Conservation (phyloP, 1,284 basidiomycete species). For the Melampsora larici-populina region DNA sequence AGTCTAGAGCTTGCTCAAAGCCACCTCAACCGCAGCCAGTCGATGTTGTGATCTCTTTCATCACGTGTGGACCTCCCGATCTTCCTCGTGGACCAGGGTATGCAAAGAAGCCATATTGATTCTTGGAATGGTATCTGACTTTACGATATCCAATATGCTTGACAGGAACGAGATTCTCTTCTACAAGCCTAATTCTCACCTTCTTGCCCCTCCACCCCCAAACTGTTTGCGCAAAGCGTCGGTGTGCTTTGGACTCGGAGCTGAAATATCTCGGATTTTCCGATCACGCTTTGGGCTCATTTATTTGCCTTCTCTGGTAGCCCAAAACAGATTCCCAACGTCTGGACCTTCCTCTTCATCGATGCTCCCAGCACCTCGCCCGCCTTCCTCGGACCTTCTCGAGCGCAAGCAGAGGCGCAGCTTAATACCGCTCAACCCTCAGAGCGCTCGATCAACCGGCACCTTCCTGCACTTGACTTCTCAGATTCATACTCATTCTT, state of each 20-base stretch:
- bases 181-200: constrained; percentile 20
- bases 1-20: background rate
- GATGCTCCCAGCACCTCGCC: background rate
- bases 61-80: constrained; percentile 14
- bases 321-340: constrained; percentile 4
- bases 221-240: constrained; percentile 16
- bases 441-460: constrained; percentile 1
- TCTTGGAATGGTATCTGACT: no score
- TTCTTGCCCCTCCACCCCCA: constrained; percentile 6
- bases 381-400: background rate
- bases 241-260: no score
- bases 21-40: background rate
- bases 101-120: no score
- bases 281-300: no score
- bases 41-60: constrained; percentile 39
- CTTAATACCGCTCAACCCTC: constrained; percentile 4
- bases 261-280: no score
- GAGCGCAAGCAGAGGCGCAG: background rate
- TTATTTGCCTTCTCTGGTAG: background rate
- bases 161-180: constrained; percentile 31
- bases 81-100: constrained; percentile 22
- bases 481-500: no score
- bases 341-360: constrained; percentile 34
- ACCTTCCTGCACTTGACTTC: constrained; percentile 50
- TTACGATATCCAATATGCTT: no score